phyloP scores from a whole-genome alignment of 1,284 basidiomycete species.

The Wolfiporia cocos region DNA sequence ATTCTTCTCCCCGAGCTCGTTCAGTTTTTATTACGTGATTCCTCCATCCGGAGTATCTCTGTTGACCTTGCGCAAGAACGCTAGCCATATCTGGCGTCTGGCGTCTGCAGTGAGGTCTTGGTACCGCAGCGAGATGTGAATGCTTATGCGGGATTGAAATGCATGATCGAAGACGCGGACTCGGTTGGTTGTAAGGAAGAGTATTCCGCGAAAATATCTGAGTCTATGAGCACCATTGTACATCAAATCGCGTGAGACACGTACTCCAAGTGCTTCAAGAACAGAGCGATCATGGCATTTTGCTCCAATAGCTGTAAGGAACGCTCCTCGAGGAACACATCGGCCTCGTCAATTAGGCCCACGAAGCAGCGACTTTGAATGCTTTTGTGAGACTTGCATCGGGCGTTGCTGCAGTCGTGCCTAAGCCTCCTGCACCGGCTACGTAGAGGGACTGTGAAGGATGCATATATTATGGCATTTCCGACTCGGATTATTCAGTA shows the following conservation, averaged over 20 bases:
- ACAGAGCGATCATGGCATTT: constrained; percentile 61
- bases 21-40: constrained; percentile 38
- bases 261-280: constrained; percentile 26
- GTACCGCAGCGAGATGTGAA: constrained; percentile 60
- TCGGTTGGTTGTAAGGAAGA: constrained; percentile 65
- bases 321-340: constrained; percentile 57
- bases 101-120: constrained; percentile 44
- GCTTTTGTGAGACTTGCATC: constrained; percentile 20
- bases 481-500: not conserved
- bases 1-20: constrained; percentile 39
- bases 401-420: constrained; percentile 38
- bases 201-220: constrained; percentile 61
- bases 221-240: not conserved
- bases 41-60: constrained; percentile 24
- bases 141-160: constrained; percentile 61
- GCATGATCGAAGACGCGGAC: constrained; percentile 63
- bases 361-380: constrained; percentile 45
- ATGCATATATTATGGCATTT: not conserved
- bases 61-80: constrained; percentile 47
- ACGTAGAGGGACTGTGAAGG: constrained; percentile 40
- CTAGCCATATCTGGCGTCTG: constrained; percentile 51
- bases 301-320: constrained; percentile 52
- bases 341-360: constrained; percentile 57
- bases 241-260: constrained; percentile 1
- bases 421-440: constrained; percentile 56